Evolutionary conservation across 768 basidiomycete genomes (phyloP).

Genomic region (Leccinellum luteum): DNA sequence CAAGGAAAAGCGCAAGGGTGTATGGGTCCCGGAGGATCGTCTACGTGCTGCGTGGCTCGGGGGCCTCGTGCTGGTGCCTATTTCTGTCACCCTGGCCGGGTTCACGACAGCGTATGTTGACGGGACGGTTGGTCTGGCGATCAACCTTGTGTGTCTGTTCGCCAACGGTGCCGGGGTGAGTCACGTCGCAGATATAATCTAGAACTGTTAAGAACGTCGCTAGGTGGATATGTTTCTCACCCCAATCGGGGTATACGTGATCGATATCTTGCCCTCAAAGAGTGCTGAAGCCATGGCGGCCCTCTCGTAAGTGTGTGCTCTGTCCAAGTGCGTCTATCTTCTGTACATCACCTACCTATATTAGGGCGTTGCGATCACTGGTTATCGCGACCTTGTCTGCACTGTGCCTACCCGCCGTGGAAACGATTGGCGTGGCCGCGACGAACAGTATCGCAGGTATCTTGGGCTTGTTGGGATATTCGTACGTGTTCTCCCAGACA

Average conservation of each 20-base stretch:
- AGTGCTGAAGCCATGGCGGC: conserved; percentile 68
- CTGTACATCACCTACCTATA: background rate
- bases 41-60: conserved; percentile 51
- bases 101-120: conserved; percentile 48
- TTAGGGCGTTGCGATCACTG: conserved; percentile 23
- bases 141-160: conserved; percentile 57
- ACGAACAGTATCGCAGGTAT: conserved; percentile 49
- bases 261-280: conserved; percentile 57
- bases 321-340: background rate
- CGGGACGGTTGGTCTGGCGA: conserved; percentile 46
- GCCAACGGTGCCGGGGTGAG: conserved; percentile 64
- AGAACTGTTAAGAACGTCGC: background rate
- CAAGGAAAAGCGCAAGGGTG: conserved; percentile 47
- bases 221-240: conserved; percentile 58
- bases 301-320: conserved; percentile 42
- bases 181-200: background rate
- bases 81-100: conserved; percentile 49
- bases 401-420: conserved; percentile 41
- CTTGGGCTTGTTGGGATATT: conserved; percentile 48
- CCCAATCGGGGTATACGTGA: conserved; percentile 53
- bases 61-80: conserved; percentile 48
- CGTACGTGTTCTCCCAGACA: conserved; percentile 38
- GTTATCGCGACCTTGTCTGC: conserved; percentile 14
- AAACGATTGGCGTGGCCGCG: conserved; percentile 46
- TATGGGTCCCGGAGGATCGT: conserved; percentile 70